Conservation (phyloP, 805 yeast species). For the Komagataella pastoris region DNA sequence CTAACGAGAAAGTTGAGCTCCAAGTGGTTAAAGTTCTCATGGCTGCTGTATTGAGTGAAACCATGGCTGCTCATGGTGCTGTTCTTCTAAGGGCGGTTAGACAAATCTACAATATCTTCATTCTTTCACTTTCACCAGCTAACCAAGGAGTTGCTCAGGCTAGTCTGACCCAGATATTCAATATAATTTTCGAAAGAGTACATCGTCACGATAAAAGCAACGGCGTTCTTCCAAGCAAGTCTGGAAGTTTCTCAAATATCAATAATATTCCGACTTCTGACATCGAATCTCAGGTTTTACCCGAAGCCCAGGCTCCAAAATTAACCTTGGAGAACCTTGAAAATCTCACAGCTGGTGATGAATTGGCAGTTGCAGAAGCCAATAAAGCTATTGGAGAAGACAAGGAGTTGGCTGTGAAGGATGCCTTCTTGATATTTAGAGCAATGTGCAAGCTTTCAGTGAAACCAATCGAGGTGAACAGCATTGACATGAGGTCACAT, state of each 20-base stretch:
- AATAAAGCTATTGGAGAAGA: conserved; percentile 33
- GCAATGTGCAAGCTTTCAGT: conserved; percentile 91
- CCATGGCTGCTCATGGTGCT: conserved; percentile 81
- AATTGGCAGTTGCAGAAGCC: conserved; percentile 35
- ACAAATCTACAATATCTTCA: conserved; percentile 86
- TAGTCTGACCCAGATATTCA: conserved; percentile 80
- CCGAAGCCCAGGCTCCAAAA: conserved; percentile 2
- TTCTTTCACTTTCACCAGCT: conserved; percentile 64
- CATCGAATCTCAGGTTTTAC: not conserved
- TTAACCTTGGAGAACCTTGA: conserved; percentile 52
- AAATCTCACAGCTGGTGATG: conserved; percentile 40
- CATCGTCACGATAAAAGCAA: conserved; percentile 3
- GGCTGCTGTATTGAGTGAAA: conserved; percentile 73
- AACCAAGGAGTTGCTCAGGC: conserved; percentile 96
- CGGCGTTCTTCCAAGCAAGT: not conserved
- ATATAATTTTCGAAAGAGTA: conserved; percentile 70
- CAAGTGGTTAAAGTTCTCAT: conserved; percentile 89
- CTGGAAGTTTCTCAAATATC: not conserved
- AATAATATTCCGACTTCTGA: not conserved
- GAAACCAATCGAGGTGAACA: conserved; percentile 65
- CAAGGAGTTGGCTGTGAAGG: conserved; percentile 65
- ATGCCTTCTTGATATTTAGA: conserved; percentile 85
- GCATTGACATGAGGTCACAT: conserved; percentile 79
- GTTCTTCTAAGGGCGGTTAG: conserved; percentile 80
- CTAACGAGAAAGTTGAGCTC: conserved; percentile 78